Base-by-base conservation (phyloP, 352 stramenopile species). In the Pythium apleroticum region DNA sequence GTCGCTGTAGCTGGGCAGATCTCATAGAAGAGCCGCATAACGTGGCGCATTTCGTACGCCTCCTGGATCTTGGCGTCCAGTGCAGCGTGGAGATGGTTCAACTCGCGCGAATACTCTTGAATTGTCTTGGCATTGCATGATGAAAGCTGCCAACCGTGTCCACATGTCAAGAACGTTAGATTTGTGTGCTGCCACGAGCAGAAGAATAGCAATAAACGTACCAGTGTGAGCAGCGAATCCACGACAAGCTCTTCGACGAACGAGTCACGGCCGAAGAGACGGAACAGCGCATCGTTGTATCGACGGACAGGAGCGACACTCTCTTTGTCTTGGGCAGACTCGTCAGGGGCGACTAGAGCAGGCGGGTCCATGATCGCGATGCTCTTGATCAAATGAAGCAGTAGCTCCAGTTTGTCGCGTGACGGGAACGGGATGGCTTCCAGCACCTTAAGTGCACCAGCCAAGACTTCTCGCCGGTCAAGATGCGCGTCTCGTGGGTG, bases 41-140 rank as follows among this genome's bases (percentile, higher is more conserved):
- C 74, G 55, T 93, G 81, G 39, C 75, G 75, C 81, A 95, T 90
- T 60, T 90, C 75, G 58, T 93, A 89, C 3, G 81, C 86, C 35
- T 86, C 73, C 17, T 74, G 71, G 12, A 95, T 87, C 56, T 92
- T 92, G 35, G 75, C 73, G 43, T 83, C 77, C 3, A 93, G 72
- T n/a, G 80, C 74, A 49, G 76, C 61, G 31, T 93, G 81, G 20
- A 95, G 75, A 24, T 78, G 72, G 30, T 80, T 75, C 69, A 93
- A 37, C 20, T 65, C 33, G 14, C 55, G 72, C 3, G 76, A 83
- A 65, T 87, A 80, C 0, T 75, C 69, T 57, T 86, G 81, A 35
- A 90, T 72, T 0, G 69, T 80, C 55, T 88, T 88, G 52, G 84
- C 66, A 28, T 90, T 73, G 1, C 71, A 83, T 27, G 75, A 74